Base-by-base conservation (phyloP, 1,139 yeast species). In the Trichomonascaceae sp. region DNA sequence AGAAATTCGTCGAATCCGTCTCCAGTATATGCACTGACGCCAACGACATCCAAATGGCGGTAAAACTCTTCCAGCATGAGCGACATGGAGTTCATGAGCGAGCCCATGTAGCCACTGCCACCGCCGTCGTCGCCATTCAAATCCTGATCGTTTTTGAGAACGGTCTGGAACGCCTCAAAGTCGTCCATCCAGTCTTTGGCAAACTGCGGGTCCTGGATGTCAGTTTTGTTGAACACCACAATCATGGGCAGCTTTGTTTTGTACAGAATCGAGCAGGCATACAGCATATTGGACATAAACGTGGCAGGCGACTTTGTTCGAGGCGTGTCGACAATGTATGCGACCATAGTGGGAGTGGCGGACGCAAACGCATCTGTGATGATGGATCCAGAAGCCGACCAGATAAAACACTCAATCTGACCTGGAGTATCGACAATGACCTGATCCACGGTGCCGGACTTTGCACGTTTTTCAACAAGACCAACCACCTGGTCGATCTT, bases 121-220 rank as follows among this genome's bases (percentile, higher is more conserved):
- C 74, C 65, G 15, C 80, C 80, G 8, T 66, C 59, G 34, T 76
- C 79, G 26, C 75, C 80, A 44, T 73, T 76, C 37, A 72, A 57
- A 30, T 79, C 76, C 25, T 56, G 70, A 38, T 65, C 69, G 49
- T 66, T 65, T 45, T 69, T 66, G 40, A 87, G 62, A 1, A 93
- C 93, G 26, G 60, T 62, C 56, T 89, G 98, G 63, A 92, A 92
- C 14, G 74, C 67, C 56, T 89, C 97, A 57, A 92, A 92, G 57
- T 92, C 98, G 3, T 77, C 71, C 97, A 92, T 85, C 99, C 99
- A 92, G 44, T 84, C 93, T 52, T 75, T 77, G 18, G 95, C 96
- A 59, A 85, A 85, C 35, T 71, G 76, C 1, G 93, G 84, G 40
- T 76, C 76, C 47, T 77, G 67, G 5, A 80, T 87, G 57, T 92